phyloP scores from a whole-genome alignment of 768 basidiomycete genomes.

The Boletus patriciae region DNA sequence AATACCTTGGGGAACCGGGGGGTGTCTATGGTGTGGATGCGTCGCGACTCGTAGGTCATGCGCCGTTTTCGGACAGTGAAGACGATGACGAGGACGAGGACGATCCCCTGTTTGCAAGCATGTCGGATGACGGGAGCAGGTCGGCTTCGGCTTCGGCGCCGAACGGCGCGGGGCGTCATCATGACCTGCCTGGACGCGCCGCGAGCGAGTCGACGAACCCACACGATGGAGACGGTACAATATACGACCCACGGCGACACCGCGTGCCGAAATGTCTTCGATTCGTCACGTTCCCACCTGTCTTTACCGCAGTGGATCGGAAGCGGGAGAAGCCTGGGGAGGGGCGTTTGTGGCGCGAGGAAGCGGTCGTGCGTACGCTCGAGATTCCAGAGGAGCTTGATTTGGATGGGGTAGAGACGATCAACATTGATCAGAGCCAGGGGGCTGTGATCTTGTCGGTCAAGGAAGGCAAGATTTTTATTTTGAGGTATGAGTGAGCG shows the following conservation, averaged over 20 bases:
- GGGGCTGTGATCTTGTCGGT: conserved; percentile 71
- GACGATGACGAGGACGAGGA: conserved; percentile 29
- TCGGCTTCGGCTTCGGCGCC: not conserved
- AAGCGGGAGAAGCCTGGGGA: conserved; percentile 22
- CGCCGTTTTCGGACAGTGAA: conserved; percentile 26
- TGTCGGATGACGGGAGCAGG: conserved; percentile 9
- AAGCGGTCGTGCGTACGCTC: conserved; percentile 56
- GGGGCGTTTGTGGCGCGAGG: conserved; percentile 28
- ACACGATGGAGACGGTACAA: conserved; percentile 20
- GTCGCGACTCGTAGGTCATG: conserved; percentile 31
- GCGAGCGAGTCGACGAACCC: conserved; percentile 12
- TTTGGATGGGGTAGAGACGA: conserved; percentile 65
- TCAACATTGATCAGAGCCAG: conserved; percentile 77
- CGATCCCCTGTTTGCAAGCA: conserved; percentile 6
- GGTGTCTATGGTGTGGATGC: conserved; percentile 31
- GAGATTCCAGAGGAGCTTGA: conserved; percentile 65
- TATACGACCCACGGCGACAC: conserved; percentile 27
- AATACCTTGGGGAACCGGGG: conserved; percentile 44
- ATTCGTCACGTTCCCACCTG: conserved; percentile 72
- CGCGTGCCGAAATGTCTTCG: conserved; percentile 50
- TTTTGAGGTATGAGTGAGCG: conserved; percentile 59
- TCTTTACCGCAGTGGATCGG: conserved; percentile 24
- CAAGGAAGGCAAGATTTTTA: conserved; percentile 68
- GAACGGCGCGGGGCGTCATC: conserved; percentile 2
- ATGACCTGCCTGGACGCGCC: not conserved